phyloP scores from a whole-genome alignment of 2,329 filamentous ascomycete species.

The Dissoconium aciculare region DNA sequence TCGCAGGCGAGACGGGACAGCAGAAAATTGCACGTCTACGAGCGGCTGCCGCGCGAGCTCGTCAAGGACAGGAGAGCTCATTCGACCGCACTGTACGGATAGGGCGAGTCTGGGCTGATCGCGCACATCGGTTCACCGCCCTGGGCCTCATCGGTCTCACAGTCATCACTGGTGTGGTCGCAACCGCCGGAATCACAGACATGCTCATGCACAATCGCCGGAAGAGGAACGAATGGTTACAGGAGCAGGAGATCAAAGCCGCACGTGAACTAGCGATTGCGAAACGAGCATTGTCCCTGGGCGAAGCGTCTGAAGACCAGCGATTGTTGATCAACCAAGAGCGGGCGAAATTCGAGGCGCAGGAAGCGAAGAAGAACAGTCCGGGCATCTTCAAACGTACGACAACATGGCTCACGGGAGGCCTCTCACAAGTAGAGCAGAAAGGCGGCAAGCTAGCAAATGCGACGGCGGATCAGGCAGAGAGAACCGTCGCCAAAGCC shows the following conservation, averaged over 20 bases:
- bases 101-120: slow-evolving; percentile 44
- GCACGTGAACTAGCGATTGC: slow-evolving; percentile 31
- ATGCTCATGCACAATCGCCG: slow-evolving; percentile 54
- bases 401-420: slow-evolving; percentile 22
- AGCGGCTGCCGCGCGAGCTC: slow-evolving; percentile 33
- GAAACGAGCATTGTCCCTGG: slow-evolving; percentile 27
- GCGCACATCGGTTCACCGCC: slow-evolving; percentile 45
- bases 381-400: slow-evolving; percentile 24
- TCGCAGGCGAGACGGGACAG: slow-evolving; percentile 36
- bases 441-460: slow-evolving; percentile 24
- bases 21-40: slow-evolving; percentile 39
- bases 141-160: slow-evolving; percentile 45
- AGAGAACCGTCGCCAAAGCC: slow-evolving; percentile 4
- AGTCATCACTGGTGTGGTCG: slow-evolving; percentile 46
- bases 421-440: slow-evolving; percentile 23
- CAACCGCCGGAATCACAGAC: slow-evolving; percentile 49
- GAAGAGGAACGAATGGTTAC: slow-evolving; percentile 47
- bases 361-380: slow-evolving; percentile 25
- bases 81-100: slow-evolving; percentile 40
- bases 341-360: slow-evolving; percentile 46
- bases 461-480: slow-evolving; percentile 8
- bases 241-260: slow-evolving; percentile 34
- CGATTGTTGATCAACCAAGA: slow-evolving; percentile 41
- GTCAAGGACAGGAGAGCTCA: slow-evolving; percentile 35
- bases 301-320: slow-evolving; percentile 36